Evolutionary conservation across 495 filamentous ascomycete species (phyloP), one percentile per base, ranked within the genome.

Genomic region (Aspergillus haitiensis): DNA sequence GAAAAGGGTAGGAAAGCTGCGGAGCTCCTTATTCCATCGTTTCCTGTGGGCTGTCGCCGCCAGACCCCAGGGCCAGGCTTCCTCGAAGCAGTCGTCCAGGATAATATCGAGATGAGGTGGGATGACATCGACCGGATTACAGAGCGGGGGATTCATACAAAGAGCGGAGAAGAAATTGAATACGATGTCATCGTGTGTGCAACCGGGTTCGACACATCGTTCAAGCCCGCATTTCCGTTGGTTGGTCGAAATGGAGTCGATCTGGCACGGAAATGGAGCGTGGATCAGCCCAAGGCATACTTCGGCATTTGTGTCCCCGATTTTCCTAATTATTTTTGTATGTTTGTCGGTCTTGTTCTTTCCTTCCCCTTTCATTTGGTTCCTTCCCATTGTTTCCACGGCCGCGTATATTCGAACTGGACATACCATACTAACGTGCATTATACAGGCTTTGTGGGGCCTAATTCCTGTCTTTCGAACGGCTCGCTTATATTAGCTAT

Each of bases 401-500:
- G 3, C 3, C 21, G 21, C n/a, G 21, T 27, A 3, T 1, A 3
- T 27, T 27, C 21, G 21, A 27, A 27, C 21, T 3, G 21, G 21
- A 27, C 3, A 27, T 27, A 27, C 21, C 21, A 27, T 7, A 34
- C 49, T 52, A 33, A 52, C 3, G 1, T 0, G 10, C 2, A 8
- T 5, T 3, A 0, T 52, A 13, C 49, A 52, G 49, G 18, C 39
- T 55, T 55, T 27, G 39, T 55, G 7, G 53, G 53, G 18, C 53
- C 53, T 6, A 55, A 55, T 18, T 44, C 35, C 6, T 34, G 27
- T 9, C 35, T 55, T 18, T 18, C 35, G 4, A 55, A 55, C 51
- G 71, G 69, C 5, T 61, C 65, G 1, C 51, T 70, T 10, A 62
- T 72, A 18, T 58, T 67, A 37, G 68, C 64, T 11, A 67, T 74